phyloP scores from a whole-genome alignment of 2,329 filamentous ascomycete species.

The Ascochyta rabiei region DNA sequence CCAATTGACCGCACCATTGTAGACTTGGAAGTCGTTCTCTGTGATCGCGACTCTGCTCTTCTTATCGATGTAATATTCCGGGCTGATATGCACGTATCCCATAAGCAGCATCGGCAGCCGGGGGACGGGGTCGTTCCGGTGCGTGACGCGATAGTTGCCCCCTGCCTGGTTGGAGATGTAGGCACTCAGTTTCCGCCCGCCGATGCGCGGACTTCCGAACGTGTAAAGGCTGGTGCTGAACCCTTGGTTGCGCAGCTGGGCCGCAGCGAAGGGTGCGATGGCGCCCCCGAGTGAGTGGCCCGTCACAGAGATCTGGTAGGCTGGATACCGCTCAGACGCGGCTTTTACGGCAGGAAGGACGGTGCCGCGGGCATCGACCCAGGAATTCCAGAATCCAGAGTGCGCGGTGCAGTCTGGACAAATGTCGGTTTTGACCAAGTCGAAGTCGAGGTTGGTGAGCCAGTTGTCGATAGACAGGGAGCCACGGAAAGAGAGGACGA shows the following conservation, averaged over 20 bases:
- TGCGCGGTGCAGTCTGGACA: conserved; percentile 61
- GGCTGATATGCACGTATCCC: conserved; percentile 69
- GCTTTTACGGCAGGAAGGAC: conserved; percentile 54
- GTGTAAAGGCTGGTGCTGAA: conserved; percentile 55
- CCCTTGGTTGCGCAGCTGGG: conserved; percentile 49
- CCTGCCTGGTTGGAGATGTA: conserved; percentile 62
- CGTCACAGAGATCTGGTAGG: conserved; percentile 62
- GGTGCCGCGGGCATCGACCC: conserved; percentile 58
- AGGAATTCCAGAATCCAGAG: conserved; percentile 64
- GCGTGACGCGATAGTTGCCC: conserved; percentile 69
- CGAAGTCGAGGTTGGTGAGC: conserved; percentile 61
- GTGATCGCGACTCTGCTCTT: conserved; percentile 27
- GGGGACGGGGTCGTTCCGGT: conserved; percentile 71
- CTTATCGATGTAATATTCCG: conserved; percentile 65
- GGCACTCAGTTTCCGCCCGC: conserved; percentile 61
- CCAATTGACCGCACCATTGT: conserved; percentile 30
- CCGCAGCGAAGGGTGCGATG: conserved; percentile 66
- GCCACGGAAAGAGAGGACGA: conserved; percentile 67
- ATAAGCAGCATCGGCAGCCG: conserved; percentile 66
- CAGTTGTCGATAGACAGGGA: conserved; percentile 65
- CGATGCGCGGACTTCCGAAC: conserved; percentile 72
- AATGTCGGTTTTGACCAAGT: conserved; percentile 50
- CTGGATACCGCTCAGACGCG: conserved; percentile 56
- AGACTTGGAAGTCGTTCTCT: conserved; percentile 31
- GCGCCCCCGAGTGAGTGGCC: conserved; percentile 75